Evolutionary conservation across 306 rosid species (phyloP).

Genomic region (Dryas drummondii): DNA sequence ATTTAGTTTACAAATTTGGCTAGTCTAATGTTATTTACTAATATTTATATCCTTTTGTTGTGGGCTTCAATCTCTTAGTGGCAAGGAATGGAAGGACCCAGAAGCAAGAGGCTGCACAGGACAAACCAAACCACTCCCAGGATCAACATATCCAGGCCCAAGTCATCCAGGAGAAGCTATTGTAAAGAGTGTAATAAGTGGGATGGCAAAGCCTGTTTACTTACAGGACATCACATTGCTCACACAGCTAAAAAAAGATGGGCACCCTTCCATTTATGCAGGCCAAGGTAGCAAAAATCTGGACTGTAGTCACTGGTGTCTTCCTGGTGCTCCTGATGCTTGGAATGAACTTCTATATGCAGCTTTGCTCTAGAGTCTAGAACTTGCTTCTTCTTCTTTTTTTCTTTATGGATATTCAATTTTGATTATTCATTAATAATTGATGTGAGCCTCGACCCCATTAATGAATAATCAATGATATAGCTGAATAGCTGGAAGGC

Average conservation of each 20-base stretch:
- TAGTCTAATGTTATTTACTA: too few species aligned
- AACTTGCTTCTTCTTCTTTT: background rate
- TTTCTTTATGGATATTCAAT: too few species aligned
- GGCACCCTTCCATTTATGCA: slow-evolving; percentile 67
- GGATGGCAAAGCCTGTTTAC: slow-evolving; percentile 32
- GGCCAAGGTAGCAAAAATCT: slow-evolving; percentile 29
- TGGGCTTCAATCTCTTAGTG: slow-evolving; percentile 6
- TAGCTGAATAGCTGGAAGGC: too few species aligned
- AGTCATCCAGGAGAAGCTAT: slow-evolving; percentile 44
- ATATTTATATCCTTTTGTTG: background rate
- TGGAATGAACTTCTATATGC: slow-evolving; percentile 75
- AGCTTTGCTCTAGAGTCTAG: slow-evolving; percentile 25
- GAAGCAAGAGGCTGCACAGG: slow-evolving; percentile 37
- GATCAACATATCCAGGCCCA: slow-evolving; percentile 36
- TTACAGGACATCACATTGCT: slow-evolving; percentile 63
- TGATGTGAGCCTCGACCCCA: too few species aligned
- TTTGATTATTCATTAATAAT: too few species aligned
- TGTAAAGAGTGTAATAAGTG: slow-evolving; percentile 45
- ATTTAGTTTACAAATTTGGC: too few species aligned
- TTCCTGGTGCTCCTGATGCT: slow-evolving; percentile 68
- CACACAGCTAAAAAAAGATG: slow-evolving; percentile 67
- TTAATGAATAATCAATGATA: too few species aligned
- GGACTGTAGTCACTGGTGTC: slow-evolving; percentile 82
- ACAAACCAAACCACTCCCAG: slow-evolving; percentile 39
- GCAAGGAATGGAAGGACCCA: slow-evolving; percentile 31